Base-by-base conservation (phyloP, 2,329 filamentous ascomycete genomes). In the Alternaria dauci region DNA sequence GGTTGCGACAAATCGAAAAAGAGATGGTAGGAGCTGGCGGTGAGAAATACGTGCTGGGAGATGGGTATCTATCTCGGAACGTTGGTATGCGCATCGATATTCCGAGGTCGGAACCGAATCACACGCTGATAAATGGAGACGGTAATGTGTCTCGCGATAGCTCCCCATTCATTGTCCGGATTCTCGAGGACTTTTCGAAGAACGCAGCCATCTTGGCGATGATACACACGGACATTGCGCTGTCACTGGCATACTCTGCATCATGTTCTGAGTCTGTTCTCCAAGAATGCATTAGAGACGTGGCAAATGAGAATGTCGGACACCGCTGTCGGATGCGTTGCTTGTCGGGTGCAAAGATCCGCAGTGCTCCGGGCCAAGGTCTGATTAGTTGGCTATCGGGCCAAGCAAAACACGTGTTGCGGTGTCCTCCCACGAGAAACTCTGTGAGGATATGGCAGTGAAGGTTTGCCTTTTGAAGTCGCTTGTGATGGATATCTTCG, bases 331-430 rank as follows among this genome's bases (percentile, higher is more conserved):
- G 38, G 38, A 6, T 23, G 42, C 61, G 44, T 55, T 54, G 58
- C 44, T 58, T 58, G 38, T 65, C 32, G 46, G 48, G 52, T 39
- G 43, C 46, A 48, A 44, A 20, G 47, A 39, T 28, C 58, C 55
- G 59, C 14, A 46, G 16, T 8, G 30, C 25, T 11, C 38, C 52
- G 61, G 30, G 50, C 52, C 42, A 42, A 23, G 28, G 6, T 46
- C 34, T 38, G 42, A 64, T 63, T 64, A 41, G 63, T 30, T 23
- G 11, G 32, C 30, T 7, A 11, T 30, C 46, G 18, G 28, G 30
- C 34, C 25, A 20, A n/a, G 46, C 20, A 32, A 44, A 44, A 39
- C 53, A 52, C 47, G 53, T 51, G 46, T 36, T 34, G 41, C 39
- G 26, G 32, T 25, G 39, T 43, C 28, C 52, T 46, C 44, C 56